Conservation (phyloP, 768 basidiomycete genomes). For the Podaxis sp. region DNA sequence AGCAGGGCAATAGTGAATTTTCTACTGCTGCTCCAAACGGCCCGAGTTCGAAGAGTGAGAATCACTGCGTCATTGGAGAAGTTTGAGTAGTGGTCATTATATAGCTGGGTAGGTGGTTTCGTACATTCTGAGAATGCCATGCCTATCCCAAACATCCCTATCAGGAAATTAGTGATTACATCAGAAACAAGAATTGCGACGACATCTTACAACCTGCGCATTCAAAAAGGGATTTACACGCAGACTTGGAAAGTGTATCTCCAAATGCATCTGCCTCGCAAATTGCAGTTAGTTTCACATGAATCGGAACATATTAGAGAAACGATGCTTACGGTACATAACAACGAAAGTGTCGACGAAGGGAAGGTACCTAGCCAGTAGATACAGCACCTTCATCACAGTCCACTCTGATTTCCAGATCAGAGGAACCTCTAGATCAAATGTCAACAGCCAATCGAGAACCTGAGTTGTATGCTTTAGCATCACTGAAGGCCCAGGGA, state of each 20-base stretch:
- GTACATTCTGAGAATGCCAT: no score
- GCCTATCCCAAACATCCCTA: no score
- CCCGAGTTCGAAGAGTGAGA: slow-evolving; percentile 7
- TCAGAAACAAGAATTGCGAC: no score
- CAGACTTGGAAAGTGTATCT: no score
- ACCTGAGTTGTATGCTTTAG: neutral
- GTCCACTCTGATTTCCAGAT: slow-evolving; percentile 25
- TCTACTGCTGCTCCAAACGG: neutral
- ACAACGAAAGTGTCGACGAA: slow-evolving; percentile 20
- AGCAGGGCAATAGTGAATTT: neutral
- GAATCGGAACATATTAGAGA: no score
- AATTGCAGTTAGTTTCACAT: no score
- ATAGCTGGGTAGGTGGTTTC: no score
- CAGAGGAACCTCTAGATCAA: slow-evolving; percentile 19
- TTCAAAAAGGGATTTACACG: no score
- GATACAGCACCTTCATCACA: slow-evolving; percentile 22
- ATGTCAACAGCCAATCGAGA: slow-evolving; percentile 22
- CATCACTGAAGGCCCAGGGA: neutral
- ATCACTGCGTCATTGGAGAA: neutral
- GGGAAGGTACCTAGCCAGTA: slow-evolving; percentile 24
- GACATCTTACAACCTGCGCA: no score
- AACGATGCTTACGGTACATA: slow-evolving; percentile 16
- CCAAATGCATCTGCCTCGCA: no score
- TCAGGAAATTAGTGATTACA: no score
- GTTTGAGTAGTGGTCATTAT: no score